phyloP scores from a whole-genome alignment of 352 stramenopile genomes.

The Phytophthora kernoviae region DNA sequence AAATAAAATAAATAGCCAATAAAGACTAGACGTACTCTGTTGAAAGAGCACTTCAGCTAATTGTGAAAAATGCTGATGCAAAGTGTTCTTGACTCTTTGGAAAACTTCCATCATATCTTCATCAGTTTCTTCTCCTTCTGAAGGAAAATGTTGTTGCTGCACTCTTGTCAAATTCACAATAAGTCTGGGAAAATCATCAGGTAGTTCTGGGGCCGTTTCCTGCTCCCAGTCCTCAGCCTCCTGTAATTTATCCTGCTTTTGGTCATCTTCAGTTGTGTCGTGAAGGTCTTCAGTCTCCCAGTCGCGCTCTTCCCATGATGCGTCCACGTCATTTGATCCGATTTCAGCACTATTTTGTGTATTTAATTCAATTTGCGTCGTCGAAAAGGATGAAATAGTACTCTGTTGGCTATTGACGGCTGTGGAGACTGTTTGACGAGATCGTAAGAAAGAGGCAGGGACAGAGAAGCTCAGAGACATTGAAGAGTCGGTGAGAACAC shows the following conservation, averaged over 20 bases:
- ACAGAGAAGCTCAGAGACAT: slow-evolving; percentile 58
- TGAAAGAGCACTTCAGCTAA: slow-evolving; percentile 74
- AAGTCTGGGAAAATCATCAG: slow-evolving; percentile 73
- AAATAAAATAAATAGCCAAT: neutral
- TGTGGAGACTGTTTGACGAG: slow-evolving; percentile 2
- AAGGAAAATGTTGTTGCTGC: slow-evolving; percentile 57
- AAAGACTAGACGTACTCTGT: slow-evolving; percentile 41
- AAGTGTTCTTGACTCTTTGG: slow-evolving; percentile 50
- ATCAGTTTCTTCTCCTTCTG: slow-evolving; percentile 23
- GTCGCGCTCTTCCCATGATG: slow-evolving; percentile 56
- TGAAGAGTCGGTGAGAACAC: slow-evolving; percentile 41
- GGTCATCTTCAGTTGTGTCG: neutral
- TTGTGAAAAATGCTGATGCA: slow-evolving; percentile 61
- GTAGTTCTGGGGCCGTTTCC: slow-evolving; percentile 40
- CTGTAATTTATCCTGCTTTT: neutral
- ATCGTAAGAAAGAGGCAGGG: slow-evolving; percentile 29
- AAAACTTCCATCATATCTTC: slow-evolving; percentile 45
- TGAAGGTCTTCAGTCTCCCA: slow-evolving; percentile 27
- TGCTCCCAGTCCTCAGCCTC: slow-evolving; percentile 44
- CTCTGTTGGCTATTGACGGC: neutral
- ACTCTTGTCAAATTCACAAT: slow-evolving; percentile 69
- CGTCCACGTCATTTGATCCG: slow-evolving; percentile 9
- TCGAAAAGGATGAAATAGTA: neutral
- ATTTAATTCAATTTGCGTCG: neutral
- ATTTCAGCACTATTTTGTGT: slow-evolving; percentile 17